Conservation (phyloP, 148 eudicot genomes). For the Cornus controversa region DNA sequence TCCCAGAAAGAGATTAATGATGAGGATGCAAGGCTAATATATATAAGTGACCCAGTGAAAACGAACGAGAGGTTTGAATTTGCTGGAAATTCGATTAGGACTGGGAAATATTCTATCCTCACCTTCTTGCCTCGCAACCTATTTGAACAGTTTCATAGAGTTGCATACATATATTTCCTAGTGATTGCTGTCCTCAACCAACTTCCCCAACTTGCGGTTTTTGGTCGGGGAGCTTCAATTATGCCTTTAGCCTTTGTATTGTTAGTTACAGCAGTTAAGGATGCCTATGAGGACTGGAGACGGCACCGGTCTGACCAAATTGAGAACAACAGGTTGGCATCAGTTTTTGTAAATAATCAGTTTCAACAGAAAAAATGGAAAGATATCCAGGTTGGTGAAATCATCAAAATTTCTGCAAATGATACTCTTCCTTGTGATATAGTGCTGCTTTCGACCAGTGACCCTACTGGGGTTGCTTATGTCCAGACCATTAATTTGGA, state of each 20-base stretch:
- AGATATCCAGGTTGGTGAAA: constrained; percentile 81
- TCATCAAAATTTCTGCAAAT: constrained; percentile 69
- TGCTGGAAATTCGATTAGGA: constrained; percentile 81
- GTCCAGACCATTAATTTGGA: constrained; percentile 95
- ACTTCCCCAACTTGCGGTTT: constrained; percentile 94
- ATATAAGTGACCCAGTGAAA: constrained; percentile 75
- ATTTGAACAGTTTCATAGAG: constrained; percentile 97
- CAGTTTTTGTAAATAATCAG: constrained; percentile 51
- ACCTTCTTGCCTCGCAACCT: constrained; percentile 90
- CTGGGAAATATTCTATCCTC: constrained; percentile 74
- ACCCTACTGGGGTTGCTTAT: constrained; percentile 94
- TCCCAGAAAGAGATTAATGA: constrained; percentile 85
- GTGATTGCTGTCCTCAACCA: constrained; percentile 91
- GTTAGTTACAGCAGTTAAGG: constrained; percentile 85
- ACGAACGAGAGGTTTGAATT: constrained; percentile 81
- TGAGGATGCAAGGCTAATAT: constrained; percentile 82
- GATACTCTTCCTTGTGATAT: constrained; percentile 94
- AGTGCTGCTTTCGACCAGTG: constrained; percentile 92
- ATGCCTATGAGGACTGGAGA: constrained; percentile 91
- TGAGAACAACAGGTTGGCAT: constrained; percentile 79
- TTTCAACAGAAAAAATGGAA: constrained; percentile 84
- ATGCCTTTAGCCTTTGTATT: constrained; percentile 88
- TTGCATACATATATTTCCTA: constrained; percentile 90
- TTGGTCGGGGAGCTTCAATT: constrained; percentile 85
- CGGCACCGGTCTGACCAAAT: constrained; percentile 75